phyloP scores from a whole-genome alignment of 495 filamentous ascomycete genomes.

The Penicillium dipodomyicola region DNA sequence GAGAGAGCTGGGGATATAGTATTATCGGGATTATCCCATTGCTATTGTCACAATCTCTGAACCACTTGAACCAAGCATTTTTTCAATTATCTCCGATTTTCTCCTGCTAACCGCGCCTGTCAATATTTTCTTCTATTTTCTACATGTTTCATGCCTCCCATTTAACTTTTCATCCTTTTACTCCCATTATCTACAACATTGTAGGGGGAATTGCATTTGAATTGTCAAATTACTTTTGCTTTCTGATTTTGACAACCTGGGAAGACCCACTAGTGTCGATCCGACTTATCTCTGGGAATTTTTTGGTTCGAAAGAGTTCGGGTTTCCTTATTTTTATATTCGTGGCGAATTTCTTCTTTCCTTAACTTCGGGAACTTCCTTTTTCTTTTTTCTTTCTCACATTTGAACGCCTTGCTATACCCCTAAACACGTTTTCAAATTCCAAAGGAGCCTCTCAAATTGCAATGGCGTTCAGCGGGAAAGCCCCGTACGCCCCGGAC shows the following conservation, averaged over 20 bases:
- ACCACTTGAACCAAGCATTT: not conserved
- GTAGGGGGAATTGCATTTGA: not conserved
- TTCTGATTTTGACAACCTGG: not conserved
- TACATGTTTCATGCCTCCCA: not conserved
- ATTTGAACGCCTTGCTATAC: too few relatives aligned
- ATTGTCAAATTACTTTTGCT: not conserved
- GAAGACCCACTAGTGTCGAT: constrained; percentile 5
- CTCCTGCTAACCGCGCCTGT: constrained; percentile 18
- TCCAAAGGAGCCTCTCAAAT: not conserved
- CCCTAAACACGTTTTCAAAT: not conserved
- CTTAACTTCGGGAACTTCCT: not conserved
- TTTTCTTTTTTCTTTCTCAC: too few relatives aligned
- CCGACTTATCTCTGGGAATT: constrained; percentile 12
- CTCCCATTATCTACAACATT: too few relatives aligned
- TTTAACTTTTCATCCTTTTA: not conserved
- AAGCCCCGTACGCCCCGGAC: constrained; percentile 38
- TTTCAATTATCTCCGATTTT: constrained; percentile 3
- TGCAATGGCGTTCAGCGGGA: constrained; percentile 30
- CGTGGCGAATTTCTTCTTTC: constrained; percentile 28
- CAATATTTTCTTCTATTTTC: not conserved
- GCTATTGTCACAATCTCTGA: constrained; percentile 15
- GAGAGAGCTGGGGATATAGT: not conserved
- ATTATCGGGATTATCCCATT: constrained; percentile 15
- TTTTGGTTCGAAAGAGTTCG: not conserved
- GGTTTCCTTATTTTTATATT: constrained; percentile 6